Evolutionary conservation across 495 filamentous ascomycete genomes (phyloP).

Genomic region (Letharia columbiana): DNA sequence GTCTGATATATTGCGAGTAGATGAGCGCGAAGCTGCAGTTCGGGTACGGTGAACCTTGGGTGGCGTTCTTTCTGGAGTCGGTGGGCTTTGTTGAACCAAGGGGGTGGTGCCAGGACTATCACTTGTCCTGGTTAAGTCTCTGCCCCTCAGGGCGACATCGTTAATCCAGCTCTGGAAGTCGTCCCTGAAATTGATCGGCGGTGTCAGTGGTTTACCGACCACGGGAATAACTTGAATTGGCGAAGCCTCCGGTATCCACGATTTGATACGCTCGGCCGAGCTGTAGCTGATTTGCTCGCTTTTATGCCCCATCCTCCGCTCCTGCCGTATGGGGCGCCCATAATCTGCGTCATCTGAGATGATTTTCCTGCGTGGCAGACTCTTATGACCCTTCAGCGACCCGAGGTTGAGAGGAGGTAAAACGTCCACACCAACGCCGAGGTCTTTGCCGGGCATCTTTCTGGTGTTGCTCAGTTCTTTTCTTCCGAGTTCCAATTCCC

Average conservation of each 20-base stretch:
- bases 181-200: constrained; percentile 21
- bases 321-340: constrained; percentile 9
- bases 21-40: constrained; percentile 36
- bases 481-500: not conserved
- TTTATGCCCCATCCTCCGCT: constrained; percentile 10
- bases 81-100: constrained; percentile 55
- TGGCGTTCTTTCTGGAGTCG: constrained; percentile 66
- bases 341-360: not conserved
- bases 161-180: constrained; percentile 23
- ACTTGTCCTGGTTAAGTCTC: constrained; percentile 15
- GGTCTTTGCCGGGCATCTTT: constrained; percentile 11
- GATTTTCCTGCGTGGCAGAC: constrained; percentile 12
- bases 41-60: constrained; percentile 44
- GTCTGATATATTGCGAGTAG: constrained; percentile 34
- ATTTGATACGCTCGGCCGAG: constrained; percentile 21
- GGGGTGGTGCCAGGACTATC: constrained; percentile 41
- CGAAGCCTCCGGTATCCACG: constrained; percentile 23
- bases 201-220: constrained; percentile 22
- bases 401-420: constrained; percentile 11
- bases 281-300: constrained; percentile 19
- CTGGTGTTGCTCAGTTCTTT: not conserved
- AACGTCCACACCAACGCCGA: constrained; percentile 1
- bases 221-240: constrained; percentile 14
- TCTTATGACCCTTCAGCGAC: constrained; percentile 15
- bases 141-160: constrained; percentile 14